Evolutionary conservation across 192 early-diverging fungal genomes (phyloP), one percentile per base, ranked within the genome.

Genomic region (Coemansia sp.): DNA sequence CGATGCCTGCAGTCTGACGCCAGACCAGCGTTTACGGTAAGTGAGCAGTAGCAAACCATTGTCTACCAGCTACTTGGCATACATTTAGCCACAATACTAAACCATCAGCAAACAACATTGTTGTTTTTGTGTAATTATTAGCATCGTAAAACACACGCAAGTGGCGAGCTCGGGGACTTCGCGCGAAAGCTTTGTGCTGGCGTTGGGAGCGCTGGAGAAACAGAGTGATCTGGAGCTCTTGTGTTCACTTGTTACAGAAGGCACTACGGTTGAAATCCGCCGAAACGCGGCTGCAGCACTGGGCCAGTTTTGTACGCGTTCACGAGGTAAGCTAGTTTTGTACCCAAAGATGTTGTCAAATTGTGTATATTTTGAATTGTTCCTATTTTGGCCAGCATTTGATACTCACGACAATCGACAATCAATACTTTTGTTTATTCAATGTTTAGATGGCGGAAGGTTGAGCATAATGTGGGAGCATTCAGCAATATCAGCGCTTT

Each of bases 401-500:
- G 41, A 45, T 45, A 45, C 41, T 15, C 12, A 43, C 14, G 41
- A n/a, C 41, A n/a, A 45, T 45, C 41, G 41, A 3, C 14, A n/a
- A 19, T 5, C 7, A 49, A 49, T 49, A 19, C 2, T 21, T 49
- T 17, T n/a, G 17, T 19, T 49, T 49, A 8, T 49, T 17, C 12
- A 45, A 45, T 45, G 41, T 37, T 11, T 63, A 63, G 39, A 25
- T 59, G 38, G n/a, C 27, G 55, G 14, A 22, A 24, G 32, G 12
- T 7, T 35, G 43, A 29, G 19, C 4, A 19, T 12, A 24, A 25
- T 50, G 47, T 52, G 62, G 47, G 65, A 66, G 57, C 48, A 49
- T 19, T 58, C 64, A 50, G 61, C 64, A 23, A 24, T 91, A 1
- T 55, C 80, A 5, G 76, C 87, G 10, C 80, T 92, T 52, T 65